Evolutionary conservation across 139 green algal genomes (phyloP).

Genomic region (Haematococcus lacustris): DNA sequence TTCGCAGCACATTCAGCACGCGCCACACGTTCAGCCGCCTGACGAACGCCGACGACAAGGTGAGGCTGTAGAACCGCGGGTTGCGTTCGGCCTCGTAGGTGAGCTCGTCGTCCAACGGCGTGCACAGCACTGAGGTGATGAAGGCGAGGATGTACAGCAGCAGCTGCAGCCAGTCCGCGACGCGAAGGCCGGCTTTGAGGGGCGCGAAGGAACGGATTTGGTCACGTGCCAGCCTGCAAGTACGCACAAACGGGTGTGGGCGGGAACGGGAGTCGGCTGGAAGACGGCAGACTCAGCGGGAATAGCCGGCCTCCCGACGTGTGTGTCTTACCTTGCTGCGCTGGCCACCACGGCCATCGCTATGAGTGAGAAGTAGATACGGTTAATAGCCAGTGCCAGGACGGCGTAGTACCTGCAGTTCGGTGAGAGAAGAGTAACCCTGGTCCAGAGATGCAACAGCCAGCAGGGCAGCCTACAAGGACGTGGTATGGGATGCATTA

Average conservation of each 20-base stretch:
- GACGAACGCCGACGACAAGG: constrained; percentile 2
- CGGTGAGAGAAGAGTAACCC: not conserved
- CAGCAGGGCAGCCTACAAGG: not conserved
- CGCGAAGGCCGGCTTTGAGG: not conserved
- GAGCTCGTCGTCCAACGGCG: constrained; percentile 26
- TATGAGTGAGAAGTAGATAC: constrained; percentile 25
- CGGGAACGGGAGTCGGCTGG: not conserved
- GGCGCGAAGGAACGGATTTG: constrained; percentile 18
- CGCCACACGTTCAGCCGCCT: constrained; percentile 11
- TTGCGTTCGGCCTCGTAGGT: constrained; percentile 23
- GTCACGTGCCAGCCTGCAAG: constrained; percentile 16
- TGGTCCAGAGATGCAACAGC: not conserved
- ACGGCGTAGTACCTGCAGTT: constrained; percentile 12
- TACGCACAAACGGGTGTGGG: not conserved
- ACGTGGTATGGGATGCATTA: not conserved
- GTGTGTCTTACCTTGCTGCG: constrained; percentile 12
- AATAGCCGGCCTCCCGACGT: not conserved
- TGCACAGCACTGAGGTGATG: constrained; percentile 20
- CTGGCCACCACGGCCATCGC: constrained; percentile 15
- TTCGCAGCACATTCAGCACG: constrained; percentile 26
- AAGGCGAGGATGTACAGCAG: constrained; percentile 21
- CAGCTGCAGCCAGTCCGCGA: constrained; percentile 15
- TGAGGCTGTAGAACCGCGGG: constrained; percentile 10
- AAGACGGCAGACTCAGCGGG: not conserved
- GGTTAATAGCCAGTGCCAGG: constrained; percentile 10